Base-by-base conservation (phyloP, 768 basidiomycete species). In the Pleurotus djamor region DNA sequence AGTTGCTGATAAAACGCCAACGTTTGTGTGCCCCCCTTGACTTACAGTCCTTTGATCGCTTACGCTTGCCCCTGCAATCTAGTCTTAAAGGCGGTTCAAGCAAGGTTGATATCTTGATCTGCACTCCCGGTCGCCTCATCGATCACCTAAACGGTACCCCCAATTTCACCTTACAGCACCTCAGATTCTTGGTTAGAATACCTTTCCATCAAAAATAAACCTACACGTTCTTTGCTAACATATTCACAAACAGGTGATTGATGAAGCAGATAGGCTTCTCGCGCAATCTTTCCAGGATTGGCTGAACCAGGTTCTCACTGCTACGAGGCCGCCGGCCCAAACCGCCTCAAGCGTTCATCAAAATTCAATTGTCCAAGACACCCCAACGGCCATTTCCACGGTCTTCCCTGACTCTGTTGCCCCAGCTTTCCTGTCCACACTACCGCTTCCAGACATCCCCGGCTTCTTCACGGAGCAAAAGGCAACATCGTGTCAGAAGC, bases 281-380 rank as follows among this genome's bases (percentile, higher is more conserved):
- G 89, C 91, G 8, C 95, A 98, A 69, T 94, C 93, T 1, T 98
- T 97, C 74, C 95, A 98, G 72, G 92, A 94, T 69, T 99, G 96
- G 96, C 77, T 98, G 2, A 82, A 83, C 5, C 87, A 87, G 66
- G 91, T 98, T 3, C 76, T 97, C 6, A 74, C 82, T n/a, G 93
- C 92, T 5, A 90, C 86, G 8, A 82, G 70, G 63, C 78, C 67
- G 28, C 70, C 69, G 59, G 41, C 50, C 37, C 4, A 58, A 52
- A 8, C 49, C 48, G 37, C 57, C 41, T 33, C 51, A 14, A 33
- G 52, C 2, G 52, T 41, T 14, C 32, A 17, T 6, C 14, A 43
- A 48, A 43, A 38, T n/a, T n/a, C n/a, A n/a, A n/a, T n/a, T 44
- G 45, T 44, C 5, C 28, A 28, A 13, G 33, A 48, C 3, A 38